Conservation (phyloP, 2,329 filamentous ascomycete species). For the Fusarium sp. region DNA sequence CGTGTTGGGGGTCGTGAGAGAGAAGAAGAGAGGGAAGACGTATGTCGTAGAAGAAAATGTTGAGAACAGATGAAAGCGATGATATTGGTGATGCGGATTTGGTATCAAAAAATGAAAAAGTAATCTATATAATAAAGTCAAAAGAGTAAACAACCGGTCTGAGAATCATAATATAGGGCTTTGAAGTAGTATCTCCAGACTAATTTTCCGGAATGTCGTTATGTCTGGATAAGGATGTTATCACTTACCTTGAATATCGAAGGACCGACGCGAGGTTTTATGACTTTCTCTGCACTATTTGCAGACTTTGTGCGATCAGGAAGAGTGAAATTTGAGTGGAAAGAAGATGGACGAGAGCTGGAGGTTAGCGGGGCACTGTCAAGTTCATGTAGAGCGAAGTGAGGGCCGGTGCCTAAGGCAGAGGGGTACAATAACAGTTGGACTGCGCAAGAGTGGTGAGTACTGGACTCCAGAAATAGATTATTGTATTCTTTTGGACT, state of each 20-base stretch:
- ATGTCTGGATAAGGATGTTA: neutral
- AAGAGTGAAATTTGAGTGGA: neutral
- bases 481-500: neutral
- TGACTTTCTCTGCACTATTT: rapidly evolving
- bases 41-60: neutral
- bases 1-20: neutral
- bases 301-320: neutral
- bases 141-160: neutral
- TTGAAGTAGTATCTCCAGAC: neutral
- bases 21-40: neutral
- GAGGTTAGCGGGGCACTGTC: neutral
- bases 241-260: neutral
- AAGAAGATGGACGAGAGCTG: neutral
- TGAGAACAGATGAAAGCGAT: no score
- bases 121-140: neutral
- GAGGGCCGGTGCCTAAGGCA: neutral
- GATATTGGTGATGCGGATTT: no score
- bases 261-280: neutral
- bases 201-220: neutral
- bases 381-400: neutral
- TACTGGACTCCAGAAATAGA: rapidly evolving
- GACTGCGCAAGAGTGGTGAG: neutral
- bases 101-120: neutral
- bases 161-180: neutral
- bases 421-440: neutral